Base-by-base conservation (phyloP, 176 grass and related monocot species). In the Avena sativa region DNA sequence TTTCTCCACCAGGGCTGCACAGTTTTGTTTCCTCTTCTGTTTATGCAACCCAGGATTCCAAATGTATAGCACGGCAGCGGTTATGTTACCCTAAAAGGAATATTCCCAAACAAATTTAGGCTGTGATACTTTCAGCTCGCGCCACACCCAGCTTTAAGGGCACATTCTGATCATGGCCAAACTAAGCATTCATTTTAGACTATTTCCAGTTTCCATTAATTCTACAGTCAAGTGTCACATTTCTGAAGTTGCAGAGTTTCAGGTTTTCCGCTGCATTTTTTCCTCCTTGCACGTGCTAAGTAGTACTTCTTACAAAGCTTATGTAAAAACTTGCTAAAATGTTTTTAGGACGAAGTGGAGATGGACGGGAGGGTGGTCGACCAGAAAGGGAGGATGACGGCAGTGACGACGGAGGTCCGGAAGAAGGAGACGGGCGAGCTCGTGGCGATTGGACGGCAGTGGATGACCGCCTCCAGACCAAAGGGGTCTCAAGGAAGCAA, bases 271-370 rank as follows among this genome's bases (percentile, higher is more conserved):
- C 28, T 61, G 52, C 23, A 19, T 26, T 20, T 17, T 74, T 81
- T 61, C 20, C 7, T 59, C 58, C n/a, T 66, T 11, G 19, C 21
- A 8, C 12, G 72, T 75, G 47, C 47, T 5, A 75, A 75, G 2
- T 28, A 75, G 2, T 28, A 1, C 14, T 2, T 9, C 47, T 25
- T 51, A 28, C 44, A 16, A 25, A 26, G 32, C 30, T 68, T 4
- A 23, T n/a, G 16, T 69, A 13, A 38, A 34, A 19, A 4, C 20
- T 36, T 80, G 60, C 63, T 56, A 47, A 74, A 74, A 74, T 84
- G 23, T 20, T 48, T 88, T 40, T 62, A 93, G 94, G 94, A 96
- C 36, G 94, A 88, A 73, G 89, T 96, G 23, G 91, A 96, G 67
- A 84, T 96, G 84, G 91, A 96, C 5, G 79, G 87, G 30, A 85